Conservation (phyloP, 768 basidiomycete species). For the Boletus rubropictus region DNA sequence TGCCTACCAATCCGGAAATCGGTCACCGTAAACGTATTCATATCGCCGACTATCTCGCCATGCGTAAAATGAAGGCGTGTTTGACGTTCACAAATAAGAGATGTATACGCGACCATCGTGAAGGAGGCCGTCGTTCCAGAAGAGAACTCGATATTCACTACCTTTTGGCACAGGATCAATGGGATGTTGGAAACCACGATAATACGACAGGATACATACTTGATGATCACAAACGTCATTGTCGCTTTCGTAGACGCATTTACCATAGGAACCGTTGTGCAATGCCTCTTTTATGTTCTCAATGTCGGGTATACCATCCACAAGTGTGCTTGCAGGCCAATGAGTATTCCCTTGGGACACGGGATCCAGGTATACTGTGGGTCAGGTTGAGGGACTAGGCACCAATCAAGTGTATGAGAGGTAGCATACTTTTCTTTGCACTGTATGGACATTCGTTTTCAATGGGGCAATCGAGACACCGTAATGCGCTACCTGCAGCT, state of each 20-base stretch:
- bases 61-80: constrained; percentile 80
- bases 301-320: constrained; percentile 81
- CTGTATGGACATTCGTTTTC: constrained; percentile 78
- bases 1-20: constrained; percentile 59
- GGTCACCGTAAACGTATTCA: constrained; percentile 66
- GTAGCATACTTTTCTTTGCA: constrained; percentile 68
- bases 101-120: constrained; percentile 84
- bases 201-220: constrained; percentile 23
- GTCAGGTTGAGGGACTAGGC: not conserved
- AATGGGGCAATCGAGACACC: constrained; percentile 73
- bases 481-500: constrained; percentile 57
- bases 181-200: not conserved
- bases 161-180: constrained; percentile 34
- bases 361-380: constrained; percentile 75
- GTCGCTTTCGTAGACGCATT: constrained; percentile 76
- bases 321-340: constrained; percentile 67
- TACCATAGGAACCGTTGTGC: constrained; percentile 65
- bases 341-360: constrained; percentile 39
- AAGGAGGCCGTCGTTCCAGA: constrained; percentile 78
- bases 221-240: constrained; percentile 92
- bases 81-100: constrained; percentile 76
- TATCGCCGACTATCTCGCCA: constrained; percentile 87
- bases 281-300: constrained; percentile 77
- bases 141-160: constrained; percentile 84
- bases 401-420: not conserved